Evolutionary conservation across 1,139 yeast genomes (phyloP).

Genomic region (Pichiaceae sp.): DNA sequence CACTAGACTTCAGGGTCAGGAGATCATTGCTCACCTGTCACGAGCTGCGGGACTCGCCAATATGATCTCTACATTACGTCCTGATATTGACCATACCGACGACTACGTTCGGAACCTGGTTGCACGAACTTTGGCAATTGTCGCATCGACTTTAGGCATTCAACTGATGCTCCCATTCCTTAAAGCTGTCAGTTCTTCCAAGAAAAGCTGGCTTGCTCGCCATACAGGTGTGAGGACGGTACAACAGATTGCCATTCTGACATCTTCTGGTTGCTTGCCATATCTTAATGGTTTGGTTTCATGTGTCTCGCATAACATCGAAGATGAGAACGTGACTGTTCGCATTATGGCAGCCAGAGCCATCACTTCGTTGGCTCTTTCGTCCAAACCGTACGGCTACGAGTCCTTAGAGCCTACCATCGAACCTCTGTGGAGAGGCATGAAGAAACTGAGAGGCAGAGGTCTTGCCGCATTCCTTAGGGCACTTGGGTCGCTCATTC

Average conservation of each 20-base stretch:
- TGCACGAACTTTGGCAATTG: slow-evolving; percentile 77
- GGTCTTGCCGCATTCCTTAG: slow-evolving; percentile 68
- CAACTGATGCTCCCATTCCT: slow-evolving; percentile 68
- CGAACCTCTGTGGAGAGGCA: slow-evolving; percentile 78
- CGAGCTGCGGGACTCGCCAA: slow-evolving; percentile 79
- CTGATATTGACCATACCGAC: slow-evolving; percentile 77
- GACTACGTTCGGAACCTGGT: slow-evolving; percentile 76
- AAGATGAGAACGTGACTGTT: slow-evolving; percentile 64
- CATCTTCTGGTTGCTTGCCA: slow-evolving; percentile 76
- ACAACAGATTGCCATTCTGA: slow-evolving; percentile 62
- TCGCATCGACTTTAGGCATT: slow-evolving; percentile 73
- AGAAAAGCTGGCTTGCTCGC: slow-evolving; percentile 77
- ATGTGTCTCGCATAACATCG: slow-evolving; percentile 51
- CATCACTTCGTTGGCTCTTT: slow-evolving; percentile 70
- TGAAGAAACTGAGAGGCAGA: slow-evolving; percentile 70
- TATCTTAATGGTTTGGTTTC: slow-evolving; percentile 57
- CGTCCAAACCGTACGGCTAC: slow-evolving; percentile 85
- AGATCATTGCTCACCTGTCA: slow-evolving; percentile 64
- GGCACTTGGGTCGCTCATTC: slow-evolving; percentile 74
- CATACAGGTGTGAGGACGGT: slow-evolving; percentile 79
- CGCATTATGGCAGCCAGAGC: slow-evolving; percentile 67
- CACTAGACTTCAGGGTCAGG: slow-evolving; percentile 72
- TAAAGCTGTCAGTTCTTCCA: slow-evolving; percentile 72
- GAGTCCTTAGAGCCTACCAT: slow-evolving; percentile 71
- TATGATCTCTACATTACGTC: slow-evolving; percentile 69